These are phyloP conservation scores for Leccinum fibrillosum DNA, from an alignment of 768 basidiomycete species.

Conservation along the genomic window DNA sequence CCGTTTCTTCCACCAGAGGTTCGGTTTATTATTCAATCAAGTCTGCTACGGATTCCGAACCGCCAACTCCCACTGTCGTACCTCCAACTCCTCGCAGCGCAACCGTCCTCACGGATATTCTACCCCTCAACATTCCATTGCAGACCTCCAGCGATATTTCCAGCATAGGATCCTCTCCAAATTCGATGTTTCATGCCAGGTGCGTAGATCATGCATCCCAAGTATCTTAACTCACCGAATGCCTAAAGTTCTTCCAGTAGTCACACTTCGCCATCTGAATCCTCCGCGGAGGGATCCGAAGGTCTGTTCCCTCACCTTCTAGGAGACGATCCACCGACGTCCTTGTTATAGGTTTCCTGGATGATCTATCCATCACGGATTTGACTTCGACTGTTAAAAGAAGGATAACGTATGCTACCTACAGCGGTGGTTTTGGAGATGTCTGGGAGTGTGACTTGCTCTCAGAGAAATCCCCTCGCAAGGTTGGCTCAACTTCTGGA, in stretches of 20 bases:
- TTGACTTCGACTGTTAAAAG: constrained; percentile 4
- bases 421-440: constrained; percentile 18
- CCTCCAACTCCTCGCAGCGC: constrained; percentile 8
- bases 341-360: constrained; percentile 3
- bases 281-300: constrained; percentile 5
- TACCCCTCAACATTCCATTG: background rate
- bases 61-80: constrained; percentile 9
- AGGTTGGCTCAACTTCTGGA: background rate
- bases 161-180: no score
- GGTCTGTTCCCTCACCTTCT: constrained; percentile 1
- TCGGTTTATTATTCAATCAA: constrained; percentile 7
- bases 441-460: constrained; percentile 25
- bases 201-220: background rate
- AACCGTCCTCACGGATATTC: background rate
- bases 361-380: constrained; percentile 6
- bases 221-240: background rate
- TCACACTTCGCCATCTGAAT: constrained; percentile 11
- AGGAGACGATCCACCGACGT: background rate
- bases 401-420: constrained; percentile 1
- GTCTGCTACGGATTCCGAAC: constrained; percentile 6
- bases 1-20: background rate
- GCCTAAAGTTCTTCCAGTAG: constrained; percentile 11
- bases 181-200: constrained; percentile 9
- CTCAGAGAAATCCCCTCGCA: background rate
- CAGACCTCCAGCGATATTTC: no score